Conservation (phyloP, 2,329 filamentous ascomycete genomes). For the Fusarium euwallaceae region DNA sequence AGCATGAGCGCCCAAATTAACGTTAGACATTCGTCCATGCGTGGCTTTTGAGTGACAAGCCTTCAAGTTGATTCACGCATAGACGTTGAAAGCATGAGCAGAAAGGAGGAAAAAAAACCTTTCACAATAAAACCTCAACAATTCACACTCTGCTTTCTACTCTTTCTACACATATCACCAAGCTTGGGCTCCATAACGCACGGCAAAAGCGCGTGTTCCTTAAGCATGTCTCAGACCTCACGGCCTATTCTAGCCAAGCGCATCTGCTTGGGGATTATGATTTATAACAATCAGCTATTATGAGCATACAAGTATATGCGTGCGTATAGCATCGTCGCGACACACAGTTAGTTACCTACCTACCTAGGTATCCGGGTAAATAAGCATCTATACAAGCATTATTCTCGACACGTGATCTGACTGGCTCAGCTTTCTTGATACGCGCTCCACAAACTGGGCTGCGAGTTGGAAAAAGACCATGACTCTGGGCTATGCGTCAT, state of each 20-base stretch:
- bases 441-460: constrained; percentile 24
- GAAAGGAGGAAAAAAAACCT: background rate
- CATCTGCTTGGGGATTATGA: background rate
- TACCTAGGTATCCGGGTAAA: background rate
- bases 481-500: constrained; percentile 37
- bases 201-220: background rate
- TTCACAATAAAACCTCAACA: background rate
- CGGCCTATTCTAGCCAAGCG: background rate
- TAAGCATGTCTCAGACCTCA: constrained; percentile 1
- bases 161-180: background rate
- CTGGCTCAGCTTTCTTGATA: constrained; percentile 9
- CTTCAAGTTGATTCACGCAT: background rate
- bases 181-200: background rate
- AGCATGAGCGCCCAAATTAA: background rate
- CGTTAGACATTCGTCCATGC: background rate
- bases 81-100: background rate
- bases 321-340: background rate
- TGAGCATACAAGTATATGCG: background rate
- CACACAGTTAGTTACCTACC: background rate
- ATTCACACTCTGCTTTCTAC: background rate
- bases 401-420: constrained; percentile 28
- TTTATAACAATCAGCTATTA: background rate
- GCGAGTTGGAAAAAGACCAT: constrained; percentile 26
- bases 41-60: background rate
- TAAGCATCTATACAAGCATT: background rate